These are phyloP conservation scores for Babesia gibsoni DNA, from an alignment of 169 alveolate species.

Conservation along the genomic window DNA sequence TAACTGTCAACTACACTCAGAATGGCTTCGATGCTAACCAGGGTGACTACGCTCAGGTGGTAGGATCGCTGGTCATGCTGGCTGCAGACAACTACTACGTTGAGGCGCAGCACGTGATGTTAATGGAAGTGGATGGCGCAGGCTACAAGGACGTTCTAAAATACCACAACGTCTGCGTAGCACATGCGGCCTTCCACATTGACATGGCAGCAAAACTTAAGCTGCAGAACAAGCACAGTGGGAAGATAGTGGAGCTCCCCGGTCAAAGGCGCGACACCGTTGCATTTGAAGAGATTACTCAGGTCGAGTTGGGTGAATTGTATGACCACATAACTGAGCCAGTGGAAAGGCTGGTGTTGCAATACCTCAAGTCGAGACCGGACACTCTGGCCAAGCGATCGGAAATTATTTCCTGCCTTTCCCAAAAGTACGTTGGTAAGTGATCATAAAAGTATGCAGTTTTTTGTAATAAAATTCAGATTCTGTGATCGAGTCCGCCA, in stretches of 20 bases:
- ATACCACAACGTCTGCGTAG: slow-evolving; percentile 60
- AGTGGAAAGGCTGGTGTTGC: slow-evolving; percentile 33
- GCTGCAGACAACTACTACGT: slow-evolving; percentile 49
- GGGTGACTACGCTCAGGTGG: slow-evolving; percentile 55
- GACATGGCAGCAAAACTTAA: slow-evolving; percentile 41
- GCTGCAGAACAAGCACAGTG: slow-evolving; percentile 46
- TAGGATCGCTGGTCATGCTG: slow-evolving; percentile 56
- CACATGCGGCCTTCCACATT: slow-evolving; percentile 49
- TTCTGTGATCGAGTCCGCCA: slow-evolving; percentile 37
- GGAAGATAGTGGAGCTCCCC: slow-evolving; percentile 52
- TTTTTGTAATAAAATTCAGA: neutral
- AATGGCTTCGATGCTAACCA: slow-evolving; percentile 11
- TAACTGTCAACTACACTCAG: slow-evolving; percentile 36
- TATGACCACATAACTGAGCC: slow-evolving; percentile 55
- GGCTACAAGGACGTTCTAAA: slow-evolving; percentile 12
- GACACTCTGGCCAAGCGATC: slow-evolving; percentile 42
- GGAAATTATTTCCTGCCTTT: slow-evolving; percentile 20
- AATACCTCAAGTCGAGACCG: slow-evolving; percentile 47
- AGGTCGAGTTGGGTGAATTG: slow-evolving; percentile 18
- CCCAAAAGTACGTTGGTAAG: slow-evolving; percentile 44
- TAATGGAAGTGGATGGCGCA: slow-evolving; percentile 5
- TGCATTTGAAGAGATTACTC: slow-evolving; percentile 4
- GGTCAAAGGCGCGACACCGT: slow-evolving; percentile 9
- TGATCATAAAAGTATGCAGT: neutral
- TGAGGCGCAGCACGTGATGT: slow-evolving; percentile 57